Evolutionary conservation across 31 red algal genomes (phyloP).

Genomic region (Endocladia muricata): DNA sequence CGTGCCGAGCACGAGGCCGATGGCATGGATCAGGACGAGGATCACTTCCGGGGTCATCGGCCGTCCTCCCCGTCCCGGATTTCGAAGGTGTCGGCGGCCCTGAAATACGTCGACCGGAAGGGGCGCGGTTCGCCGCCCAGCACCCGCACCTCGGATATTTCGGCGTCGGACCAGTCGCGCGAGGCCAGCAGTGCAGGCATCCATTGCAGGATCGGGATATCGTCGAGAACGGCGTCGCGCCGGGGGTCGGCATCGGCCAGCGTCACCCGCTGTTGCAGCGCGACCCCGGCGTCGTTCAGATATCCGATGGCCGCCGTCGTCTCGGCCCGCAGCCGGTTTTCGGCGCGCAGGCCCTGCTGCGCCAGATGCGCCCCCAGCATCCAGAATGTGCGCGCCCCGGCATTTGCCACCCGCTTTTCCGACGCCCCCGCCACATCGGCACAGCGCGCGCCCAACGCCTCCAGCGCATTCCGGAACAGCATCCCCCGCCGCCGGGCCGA

Average conservation of each 20-base stretch:
- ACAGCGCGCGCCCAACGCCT: neutral
- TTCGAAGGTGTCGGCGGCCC: too few relatives aligned
- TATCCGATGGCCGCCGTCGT: slow-evolving; percentile 3
- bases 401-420: slow-evolving; percentile 3
- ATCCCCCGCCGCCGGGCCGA: neutral
- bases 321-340: neutral
- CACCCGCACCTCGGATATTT: slow-evolving; percentile 3
- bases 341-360: slow-evolving; percentile 1
- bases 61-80: too few relatives aligned
- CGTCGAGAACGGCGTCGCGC: neutral
- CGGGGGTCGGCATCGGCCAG: slow-evolving; percentile 1
- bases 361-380: neutral
- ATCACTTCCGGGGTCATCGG: too few relatives aligned
- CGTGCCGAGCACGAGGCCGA: too few relatives aligned
- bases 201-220: slow-evolving; percentile 1
- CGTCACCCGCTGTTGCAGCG: neutral
- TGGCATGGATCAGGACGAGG: too few relatives aligned
- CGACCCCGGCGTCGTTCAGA: slow-evolving; percentile 2
- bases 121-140: slow-evolving; percentile 1
- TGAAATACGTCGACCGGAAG: too few relatives aligned
- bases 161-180: neutral
- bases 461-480: slow-evolving; percentile 1
- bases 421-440: slow-evolving; percentile 1
- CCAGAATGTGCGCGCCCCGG: slow-evolving; percentile 1
- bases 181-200: neutral